Conservation (phyloP, 2,329 filamentous ascomycete species). For the Colletotrichum gloeosporioides region DNA sequence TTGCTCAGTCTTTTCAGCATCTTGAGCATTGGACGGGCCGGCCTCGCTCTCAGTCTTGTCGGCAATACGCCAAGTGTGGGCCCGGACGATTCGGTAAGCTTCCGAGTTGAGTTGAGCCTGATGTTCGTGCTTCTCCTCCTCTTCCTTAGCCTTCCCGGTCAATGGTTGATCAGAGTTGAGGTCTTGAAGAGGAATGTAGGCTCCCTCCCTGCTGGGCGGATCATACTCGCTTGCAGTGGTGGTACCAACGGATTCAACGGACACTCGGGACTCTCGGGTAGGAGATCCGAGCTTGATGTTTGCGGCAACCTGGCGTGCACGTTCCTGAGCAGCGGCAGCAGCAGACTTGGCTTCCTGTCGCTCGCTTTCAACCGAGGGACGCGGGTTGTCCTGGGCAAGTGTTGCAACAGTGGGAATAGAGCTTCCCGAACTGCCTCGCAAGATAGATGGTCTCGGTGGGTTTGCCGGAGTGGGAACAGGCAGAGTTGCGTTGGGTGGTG, state of each 20-base stretch:
- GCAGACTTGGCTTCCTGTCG: conserved; percentile 27
- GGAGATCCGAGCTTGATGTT: conserved; percentile 42
- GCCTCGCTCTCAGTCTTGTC: neutral
- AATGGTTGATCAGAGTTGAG: conserved; percentile 25
- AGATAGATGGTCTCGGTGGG: conserved; percentile 37
- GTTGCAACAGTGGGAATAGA: conserved; percentile 34
- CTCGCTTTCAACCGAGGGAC: conserved; percentile 25
- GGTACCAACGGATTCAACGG: conserved; percentile 40
- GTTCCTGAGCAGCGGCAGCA: conserved; percentile 48
- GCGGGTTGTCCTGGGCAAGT: conserved; percentile 1
- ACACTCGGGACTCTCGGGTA: conserved; percentile 37
- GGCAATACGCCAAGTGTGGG: conserved; percentile 39
- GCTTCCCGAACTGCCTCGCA: conserved; percentile 47
- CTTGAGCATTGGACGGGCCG: conserved; percentile 9
- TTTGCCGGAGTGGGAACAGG: neutral
- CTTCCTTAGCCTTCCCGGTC: neutral
- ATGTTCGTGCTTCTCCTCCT: conserved; percentile 25
- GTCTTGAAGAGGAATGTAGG: conserved; percentile 35
- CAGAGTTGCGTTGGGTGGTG: conserved; percentile 14
- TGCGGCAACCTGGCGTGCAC: conserved; percentile 47
- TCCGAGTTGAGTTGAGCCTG: conserved; percentile 35
- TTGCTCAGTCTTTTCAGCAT: neutral
- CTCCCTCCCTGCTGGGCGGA: conserved; percentile 25
- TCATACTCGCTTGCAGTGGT: conserved; percentile 32
- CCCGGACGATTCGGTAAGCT: conserved; percentile 47